A percentile compares a stretch with the other conserved stretches of the same genome.
Evolutionary conservation across 805 yeast species (phyloP).

Genomic region (Metschnikowia anglica): DNA sequence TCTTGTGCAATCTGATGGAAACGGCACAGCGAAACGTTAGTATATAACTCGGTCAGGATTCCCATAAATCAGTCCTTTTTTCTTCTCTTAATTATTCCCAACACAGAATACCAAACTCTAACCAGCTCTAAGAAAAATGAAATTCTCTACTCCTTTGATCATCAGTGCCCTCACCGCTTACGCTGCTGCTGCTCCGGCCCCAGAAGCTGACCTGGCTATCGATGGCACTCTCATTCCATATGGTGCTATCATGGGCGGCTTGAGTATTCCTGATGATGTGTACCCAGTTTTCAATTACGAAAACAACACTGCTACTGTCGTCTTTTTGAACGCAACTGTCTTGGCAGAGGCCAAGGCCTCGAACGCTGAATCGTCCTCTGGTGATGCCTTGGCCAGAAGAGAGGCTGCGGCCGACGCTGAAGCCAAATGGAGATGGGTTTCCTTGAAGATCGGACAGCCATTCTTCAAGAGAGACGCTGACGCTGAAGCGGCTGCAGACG

Average conservation of each 20-base stretch:
- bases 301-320: slow-evolving; percentile 13
- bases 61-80: not conserved
- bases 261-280: slow-evolving; percentile 15
- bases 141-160: slow-evolving; percentile 16
- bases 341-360: slow-evolving; percentile 17
- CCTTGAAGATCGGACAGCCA: slow-evolving; percentile 16
- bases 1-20: slow-evolving; percentile 1
- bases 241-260: slow-evolving; percentile 18
- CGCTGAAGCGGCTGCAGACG: no score
- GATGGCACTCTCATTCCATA: slow-evolving; percentile 13
- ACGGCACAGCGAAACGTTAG: not conserved
- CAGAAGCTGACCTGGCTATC: slow-evolving; percentile 4
- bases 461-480: slow-evolving; percentile 15
- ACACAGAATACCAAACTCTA: not conserved
- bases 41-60: slow-evolving; percentile 1
- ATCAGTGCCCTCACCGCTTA: slow-evolving; percentile 16
- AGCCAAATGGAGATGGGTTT: slow-evolving; percentile 14
- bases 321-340: slow-evolving; percentile 19
- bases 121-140: slow-evolving; percentile 10
- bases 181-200: slow-evolving; percentile 17
- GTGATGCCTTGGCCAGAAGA: slow-evolving; percentile 14
- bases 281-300: slow-evolving; percentile 15
- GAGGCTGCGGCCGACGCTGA: slow-evolving; percentile 19
- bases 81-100: slow-evolving; percentile 1
- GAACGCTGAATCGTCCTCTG: slow-evolving; percentile 9